Evolutionary conservation across 768 basidiomycete species (phyloP), one percentile per base, ranked within the genome.

Genomic region (Boletus fagicola): DNA sequence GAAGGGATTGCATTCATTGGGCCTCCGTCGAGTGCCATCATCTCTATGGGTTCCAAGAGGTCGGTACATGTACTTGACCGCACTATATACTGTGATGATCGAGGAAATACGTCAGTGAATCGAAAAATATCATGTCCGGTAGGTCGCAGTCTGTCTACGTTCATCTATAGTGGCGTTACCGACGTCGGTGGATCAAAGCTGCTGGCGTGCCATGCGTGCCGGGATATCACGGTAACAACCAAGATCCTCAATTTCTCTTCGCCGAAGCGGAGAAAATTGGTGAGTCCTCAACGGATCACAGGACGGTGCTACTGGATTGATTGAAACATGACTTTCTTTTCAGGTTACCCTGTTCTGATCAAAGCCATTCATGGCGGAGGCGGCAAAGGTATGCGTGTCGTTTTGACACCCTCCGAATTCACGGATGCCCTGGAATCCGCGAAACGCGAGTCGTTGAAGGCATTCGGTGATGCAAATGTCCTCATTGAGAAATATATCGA

Each of bases 301-400:
- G 20, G 24, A 28, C 11, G 26, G n/a, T 20, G 33, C 6, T 16
- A 9, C 26, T 15, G 22, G 7, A 5, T 13, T 51, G 22, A 24
- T 18, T 49, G 16, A 45, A 13, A 42, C 3, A 5, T n/a, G 33
- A 18, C 1, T 16, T 18, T n/a, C 40, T 47, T 36, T 33, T 24
- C 43, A 88, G 88, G 90, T 12, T 96, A 91, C 67, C 94, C 94
- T 28, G 90, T 96, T 2, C 77, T 98, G 30, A 97, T 98, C 74
- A 98, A 98, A 68, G 95, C 94, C n/a, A 88, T 94, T 46, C 89
- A 95, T 62, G 94, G 95, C 26, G 95, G 94, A 18, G 94, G 94
- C 7, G 95, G 94, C 1, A 97, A 97, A 70, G 94, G 94, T 43
- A 97, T 97, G 94, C 87, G 93, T 43, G 85, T 84, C 11, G 92